Evolutionary conservation across 768 basidiomycete genomes (phyloP).

Genomic region (Rubroboletus pulcherrimus): DNA sequence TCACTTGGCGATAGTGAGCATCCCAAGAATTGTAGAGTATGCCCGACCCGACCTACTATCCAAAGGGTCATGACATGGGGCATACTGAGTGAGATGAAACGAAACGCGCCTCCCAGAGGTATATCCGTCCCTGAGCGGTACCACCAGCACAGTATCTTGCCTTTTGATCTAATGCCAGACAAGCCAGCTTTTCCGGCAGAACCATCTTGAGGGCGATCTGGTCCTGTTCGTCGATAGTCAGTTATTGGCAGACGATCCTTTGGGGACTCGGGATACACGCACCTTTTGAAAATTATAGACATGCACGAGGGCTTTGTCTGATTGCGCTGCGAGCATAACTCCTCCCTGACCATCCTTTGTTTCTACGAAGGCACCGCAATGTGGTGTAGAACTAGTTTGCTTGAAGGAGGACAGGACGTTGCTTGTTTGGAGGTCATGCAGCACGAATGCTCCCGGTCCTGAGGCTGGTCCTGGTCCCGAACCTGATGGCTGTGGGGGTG

Average conservation of each 20-base stretch:
- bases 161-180: constrained; percentile 66
- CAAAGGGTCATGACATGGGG: constrained; percentile 14
- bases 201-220: constrained; percentile 84
- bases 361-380: constrained; percentile 67
- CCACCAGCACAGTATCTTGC: constrained; percentile 86
- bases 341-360: constrained; percentile 76
- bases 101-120: constrained; percentile 88
- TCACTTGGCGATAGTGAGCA: constrained; percentile 90
- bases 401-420: constrained; percentile 82
- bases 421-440: constrained; percentile 83
- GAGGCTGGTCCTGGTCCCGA: constrained; percentile 36
- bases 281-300: constrained; percentile 94
- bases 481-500: constrained; percentile 37
- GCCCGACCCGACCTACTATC: constrained; percentile 81
- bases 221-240: constrained; percentile 51
- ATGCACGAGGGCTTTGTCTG: constrained; percentile 84
- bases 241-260: not conserved
- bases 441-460: constrained; percentile 60
- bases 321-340: constrained; percentile 77
- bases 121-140: constrained; percentile 82
- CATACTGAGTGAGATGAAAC: not conserved
- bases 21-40: constrained; percentile 89
- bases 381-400: constrained; percentile 62
- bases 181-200: constrained; percentile 84
- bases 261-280: constrained; percentile 26